Evolutionary conservation across 2,329 filamentous ascomycete species (phyloP).

Genomic region (Cordyceps cateniannulata): DNA sequence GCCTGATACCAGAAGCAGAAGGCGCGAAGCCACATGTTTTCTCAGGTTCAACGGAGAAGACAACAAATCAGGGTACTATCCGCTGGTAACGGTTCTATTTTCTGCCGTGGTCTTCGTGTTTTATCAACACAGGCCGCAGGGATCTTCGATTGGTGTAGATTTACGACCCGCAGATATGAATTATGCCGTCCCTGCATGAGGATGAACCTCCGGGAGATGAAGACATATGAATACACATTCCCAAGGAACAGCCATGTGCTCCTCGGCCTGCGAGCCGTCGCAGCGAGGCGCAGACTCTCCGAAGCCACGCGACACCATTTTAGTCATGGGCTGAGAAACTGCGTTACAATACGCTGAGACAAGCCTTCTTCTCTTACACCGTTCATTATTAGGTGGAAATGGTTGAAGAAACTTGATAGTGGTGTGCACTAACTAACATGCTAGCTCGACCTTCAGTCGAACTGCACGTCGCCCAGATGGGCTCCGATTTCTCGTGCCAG

Average conservation of each 20-base stretch:
- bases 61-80: too few relatives aligned
- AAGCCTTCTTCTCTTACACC: too few relatives aligned
- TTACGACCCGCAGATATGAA: not conserved
- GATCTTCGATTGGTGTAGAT: not conserved
- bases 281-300: not conserved
- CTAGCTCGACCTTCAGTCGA: not conserved
- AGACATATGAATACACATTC: not conserved
- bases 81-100: not conserved
- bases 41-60: not conserved
- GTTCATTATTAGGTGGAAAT: not conserved
- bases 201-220: not conserved
- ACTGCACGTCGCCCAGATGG: not conserved
- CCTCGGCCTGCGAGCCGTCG: not conserved
- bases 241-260: not conserved
- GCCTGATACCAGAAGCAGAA: constrained; percentile 5
- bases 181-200: not conserved
- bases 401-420: not conserved
- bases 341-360: too few relatives aligned
- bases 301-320: not conserved
- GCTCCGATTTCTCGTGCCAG: not conserved
- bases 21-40: not conserved
- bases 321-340: not conserved
- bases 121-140: not conserved
- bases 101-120: not conserved
- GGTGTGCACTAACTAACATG: not conserved